phyloP scores from a whole-genome alignment of 2,329 filamentous ascomycete genomes.

The Aspergillus amoenus region DNA sequence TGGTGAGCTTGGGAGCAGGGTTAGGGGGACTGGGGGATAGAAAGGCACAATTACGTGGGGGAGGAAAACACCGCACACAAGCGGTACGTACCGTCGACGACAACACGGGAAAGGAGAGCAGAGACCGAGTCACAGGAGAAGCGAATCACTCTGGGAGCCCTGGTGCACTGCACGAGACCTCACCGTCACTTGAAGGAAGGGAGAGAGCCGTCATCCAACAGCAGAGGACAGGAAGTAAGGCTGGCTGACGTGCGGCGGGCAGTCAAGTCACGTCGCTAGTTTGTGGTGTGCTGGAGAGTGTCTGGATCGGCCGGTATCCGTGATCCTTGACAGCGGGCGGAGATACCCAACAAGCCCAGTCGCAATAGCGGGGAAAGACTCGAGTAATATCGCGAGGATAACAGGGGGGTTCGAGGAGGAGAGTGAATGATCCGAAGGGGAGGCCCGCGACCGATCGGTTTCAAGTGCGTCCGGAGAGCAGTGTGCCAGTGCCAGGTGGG shows the following conservation, averaged over 20 bases:
- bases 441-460: constrained; percentile 15
- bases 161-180: constrained; percentile 19
- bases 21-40: neutral
- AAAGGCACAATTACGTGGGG: constrained; percentile 3
- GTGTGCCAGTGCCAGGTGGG: neutral
- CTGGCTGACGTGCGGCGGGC: constrained; percentile 16
- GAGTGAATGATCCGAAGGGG: constrained; percentile 8
- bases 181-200: constrained; percentile 16
- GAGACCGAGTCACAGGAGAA: neutral
- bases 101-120: constrained; percentile 9
- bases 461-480: constrained; percentile 10
- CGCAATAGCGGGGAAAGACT: constrained; percentile 18
- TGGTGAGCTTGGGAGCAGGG: constrained; percentile 3
- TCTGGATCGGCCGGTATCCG: constrained; percentile 27
- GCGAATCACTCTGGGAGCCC: constrained; percentile 16
- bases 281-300: constrained; percentile 23
- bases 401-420: constrained; percentile 9
- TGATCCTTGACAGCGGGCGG: constrained; percentile 23
- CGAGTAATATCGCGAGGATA: neutral
- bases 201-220: constrained; percentile 23
- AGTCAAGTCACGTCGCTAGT: constrained; percentile 16
- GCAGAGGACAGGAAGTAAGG: constrained; percentile 17
- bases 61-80: neutral
- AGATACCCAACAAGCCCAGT: constrained; percentile 25
- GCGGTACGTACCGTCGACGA: constrained; percentile 31